Evolutionary conservation across 2,329 filamentous ascomycete genomes (phyloP).

Genomic region (Fonsecaea erecta): DNA sequence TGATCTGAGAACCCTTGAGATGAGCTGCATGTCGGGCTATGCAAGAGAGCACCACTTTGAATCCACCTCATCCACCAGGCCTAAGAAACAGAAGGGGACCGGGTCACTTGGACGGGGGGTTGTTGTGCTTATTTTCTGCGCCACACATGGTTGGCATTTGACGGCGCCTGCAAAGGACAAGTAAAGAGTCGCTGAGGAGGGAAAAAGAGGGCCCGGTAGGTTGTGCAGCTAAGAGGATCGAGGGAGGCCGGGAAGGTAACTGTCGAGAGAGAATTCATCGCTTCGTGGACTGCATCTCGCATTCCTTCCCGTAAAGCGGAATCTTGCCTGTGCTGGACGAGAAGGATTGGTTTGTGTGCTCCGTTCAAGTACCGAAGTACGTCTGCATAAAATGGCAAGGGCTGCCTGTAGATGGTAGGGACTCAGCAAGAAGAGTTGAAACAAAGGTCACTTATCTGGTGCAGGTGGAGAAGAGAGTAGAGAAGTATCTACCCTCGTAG

Average conservation of each 20-base stretch:
- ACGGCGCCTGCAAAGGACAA: background rate
- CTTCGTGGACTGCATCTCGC: background rate
- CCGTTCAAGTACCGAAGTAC: background rate
- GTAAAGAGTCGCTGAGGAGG: background rate
- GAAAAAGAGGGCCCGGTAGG: background rate
- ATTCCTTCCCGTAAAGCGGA: background rate
- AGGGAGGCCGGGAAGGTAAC: background rate
- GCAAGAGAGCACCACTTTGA: background rate
- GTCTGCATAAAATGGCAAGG: background rate
- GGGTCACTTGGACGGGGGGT: background rate
- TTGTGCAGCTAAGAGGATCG: background rate
- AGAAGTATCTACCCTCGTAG: no score
- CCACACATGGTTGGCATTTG: constrained; percentile 6
- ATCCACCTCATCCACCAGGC: background rate
- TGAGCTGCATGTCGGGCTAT: constrained; percentile 22
- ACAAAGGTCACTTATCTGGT: background rate
- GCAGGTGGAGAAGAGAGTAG: background rate
- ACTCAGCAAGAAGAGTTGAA: background rate
- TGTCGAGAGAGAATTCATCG: background rate
- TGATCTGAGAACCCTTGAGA: constrained; percentile 30
- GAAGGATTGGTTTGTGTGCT: background rate
- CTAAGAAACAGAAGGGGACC: background rate
- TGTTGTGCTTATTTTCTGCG: constrained; percentile 3
- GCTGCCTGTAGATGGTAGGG: background rate
- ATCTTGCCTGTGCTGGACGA: background rate